A percentile compares a stretch with the other conserved stretches of the same genome.
Conservation (phyloP, 306 rosid species). For the Malus orientalis region DNA sequence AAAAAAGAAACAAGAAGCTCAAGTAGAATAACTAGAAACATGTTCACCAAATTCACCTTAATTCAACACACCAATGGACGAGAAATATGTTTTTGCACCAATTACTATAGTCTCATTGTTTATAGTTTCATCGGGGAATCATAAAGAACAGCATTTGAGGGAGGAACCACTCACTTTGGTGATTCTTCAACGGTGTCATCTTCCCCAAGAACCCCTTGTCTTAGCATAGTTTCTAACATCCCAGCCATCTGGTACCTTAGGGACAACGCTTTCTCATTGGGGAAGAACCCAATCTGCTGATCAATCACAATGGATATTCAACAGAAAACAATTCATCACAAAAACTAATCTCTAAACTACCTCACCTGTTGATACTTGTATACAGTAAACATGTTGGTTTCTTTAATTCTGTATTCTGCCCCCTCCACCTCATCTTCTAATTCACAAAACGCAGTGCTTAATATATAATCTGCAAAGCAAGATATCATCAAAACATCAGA, state of each 20-base stretch:
- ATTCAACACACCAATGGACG: neutral
- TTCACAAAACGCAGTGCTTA: constrained; percentile 57
- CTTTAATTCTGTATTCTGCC: constrained; percentile 94
- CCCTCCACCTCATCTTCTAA: constrained; percentile 46
- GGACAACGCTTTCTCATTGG: constrained; percentile 78
- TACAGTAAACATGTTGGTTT: constrained; percentile 81
- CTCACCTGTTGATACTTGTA: constrained; percentile 97
- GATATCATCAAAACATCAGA: constrained; percentile 5
- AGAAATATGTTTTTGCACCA: neutral
- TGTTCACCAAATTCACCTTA: constrained; percentile 3
- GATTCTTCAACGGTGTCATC: constrained; percentile 92
- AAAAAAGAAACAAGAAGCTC: neutral
- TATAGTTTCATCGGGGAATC: neutral
- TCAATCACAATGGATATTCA: constrained; percentile 59
- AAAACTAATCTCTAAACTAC: constrained; percentile 6
- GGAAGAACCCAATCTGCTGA: constrained; percentile 91
- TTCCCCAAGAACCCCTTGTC: constrained; percentile 94
- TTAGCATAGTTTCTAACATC: constrained; percentile 77
- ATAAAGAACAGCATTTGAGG: neutral
- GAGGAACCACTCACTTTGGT: constrained; percentile 56
- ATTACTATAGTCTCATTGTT: neutral
- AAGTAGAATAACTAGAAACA: neutral
- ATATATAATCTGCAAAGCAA: constrained; percentile 57
- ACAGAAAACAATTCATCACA: constrained; percentile 37
- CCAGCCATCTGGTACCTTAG: constrained; percentile 93